Base-by-base conservation (phyloP, 176 grass and related monocot species). In the Juncus effusus region DNA sequence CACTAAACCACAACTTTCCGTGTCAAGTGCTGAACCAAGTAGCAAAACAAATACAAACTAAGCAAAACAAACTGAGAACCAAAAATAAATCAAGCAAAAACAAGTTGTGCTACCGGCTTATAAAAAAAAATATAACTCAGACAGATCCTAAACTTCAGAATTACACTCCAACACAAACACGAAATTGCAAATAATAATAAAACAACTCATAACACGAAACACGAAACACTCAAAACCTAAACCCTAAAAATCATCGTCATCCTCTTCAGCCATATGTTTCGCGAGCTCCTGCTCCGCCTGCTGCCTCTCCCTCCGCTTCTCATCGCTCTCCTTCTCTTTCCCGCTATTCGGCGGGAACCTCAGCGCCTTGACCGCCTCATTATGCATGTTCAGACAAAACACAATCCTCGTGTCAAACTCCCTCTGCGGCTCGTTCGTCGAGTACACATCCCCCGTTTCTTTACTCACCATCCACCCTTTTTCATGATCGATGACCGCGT, bases 301-400 rank as follows among this genome's bases (percentile, higher is more conserved):
- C 42, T 86, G 88, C 28, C 82, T 84, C 82, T 96, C 82, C 1
- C 80, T 69, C 77, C 93, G 86, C 82, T 89, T 86, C 82, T 89
- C 87, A 1, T 77, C 85, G 6, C 87, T 91, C 75, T 91, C 92
- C 16, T 90, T 96, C 60, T 96, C 91, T 70, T 85, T 88, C 70
- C 83, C 77, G 65, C 84, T 91, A 62, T 96, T 96, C 1, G 84
- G 87, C 6, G 92, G 87, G 44, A 86, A 88, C 60, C 79, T 81
- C 42, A 96, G 54, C 9, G 92, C 87, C 63, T 80, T 91, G 37
- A 91, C 87, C 1, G 87, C 82, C 56, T 91, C 87, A 0, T 86
- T 96, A 62, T 91, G 87, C 85, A 91, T 91, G 70, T 96, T 91
- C 40, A 96, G 76, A 76, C 93, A 96, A 60, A 96, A 96, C 36